Percentiles rank a stretch among this genome's conserved stretches.
phyloP scores from a whole-genome alignment of 768 basidiomycete genomes.

The Russula griseocarnosa region DNA sequence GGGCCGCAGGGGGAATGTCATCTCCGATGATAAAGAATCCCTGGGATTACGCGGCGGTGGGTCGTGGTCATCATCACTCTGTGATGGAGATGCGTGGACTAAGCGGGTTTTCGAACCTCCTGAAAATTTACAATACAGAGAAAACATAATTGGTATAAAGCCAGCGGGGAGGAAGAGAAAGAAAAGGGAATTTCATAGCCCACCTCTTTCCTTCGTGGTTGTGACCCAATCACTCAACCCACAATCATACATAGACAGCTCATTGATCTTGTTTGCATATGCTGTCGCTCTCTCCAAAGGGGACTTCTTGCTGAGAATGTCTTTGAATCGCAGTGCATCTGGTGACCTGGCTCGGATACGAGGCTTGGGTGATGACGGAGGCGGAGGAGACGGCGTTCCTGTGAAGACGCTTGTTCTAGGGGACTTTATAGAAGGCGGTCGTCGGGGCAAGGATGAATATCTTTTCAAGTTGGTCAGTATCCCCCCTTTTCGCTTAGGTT shows the following conservation, averaged over 20 bases:
- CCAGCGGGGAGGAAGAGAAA: constrained; percentile 4
- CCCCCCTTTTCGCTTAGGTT: constrained; percentile 30
- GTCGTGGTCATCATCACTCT: constrained; percentile 14
- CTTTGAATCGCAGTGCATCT: constrained; percentile 65
- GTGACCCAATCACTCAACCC: constrained; percentile 75
- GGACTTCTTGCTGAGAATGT: constrained; percentile 54
- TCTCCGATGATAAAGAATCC: constrained; percentile 68
- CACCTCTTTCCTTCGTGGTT: constrained; percentile 55
- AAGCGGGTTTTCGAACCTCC: constrained; percentile 23
- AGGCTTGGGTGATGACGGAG: constrained; percentile 30
- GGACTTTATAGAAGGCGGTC: constrained; percentile 49
- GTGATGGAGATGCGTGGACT: constrained; percentile 3
- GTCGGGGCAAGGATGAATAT: constrained; percentile 59
- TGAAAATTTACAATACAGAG: constrained; percentile 6
- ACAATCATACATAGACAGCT: constrained; percentile 68
- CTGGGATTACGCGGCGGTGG: constrained; percentile 59
- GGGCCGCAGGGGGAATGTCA: constrained; percentile 74
- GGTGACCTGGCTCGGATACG: constrained; percentile 47
- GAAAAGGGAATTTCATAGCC: constrained; percentile 27
- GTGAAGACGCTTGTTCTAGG: constrained; percentile 18
- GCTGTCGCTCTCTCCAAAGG: constrained; percentile 65
- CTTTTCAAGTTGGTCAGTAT: constrained; percentile 39
- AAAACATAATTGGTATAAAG: constrained; percentile 8
- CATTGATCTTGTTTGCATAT: constrained; percentile 82
- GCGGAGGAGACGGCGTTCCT: constrained; percentile 29